Evolutionary conservation across 2,329 filamentous ascomycete genomes (phyloP).

Genomic region (Botrytis tulipae): DNA sequence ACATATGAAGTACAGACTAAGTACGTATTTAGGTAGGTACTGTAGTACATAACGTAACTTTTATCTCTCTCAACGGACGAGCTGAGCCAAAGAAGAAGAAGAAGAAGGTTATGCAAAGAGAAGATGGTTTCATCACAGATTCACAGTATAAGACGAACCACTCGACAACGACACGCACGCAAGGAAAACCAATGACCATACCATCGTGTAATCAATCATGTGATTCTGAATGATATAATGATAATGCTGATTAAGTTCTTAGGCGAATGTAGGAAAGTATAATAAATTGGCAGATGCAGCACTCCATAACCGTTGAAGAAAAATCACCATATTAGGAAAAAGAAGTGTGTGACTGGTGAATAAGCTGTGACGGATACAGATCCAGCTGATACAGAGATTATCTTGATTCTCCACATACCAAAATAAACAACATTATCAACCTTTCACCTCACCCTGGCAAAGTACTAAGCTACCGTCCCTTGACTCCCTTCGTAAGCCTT

Average conservation of each 20-base stretch:
- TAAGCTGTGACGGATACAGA: not conserved
- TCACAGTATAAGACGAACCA: not conserved
- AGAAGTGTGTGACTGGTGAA: not conserved
- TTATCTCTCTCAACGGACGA: not conserved
- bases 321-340: not conserved
- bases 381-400: not conserved
- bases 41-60: not conserved
- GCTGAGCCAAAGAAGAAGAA: not conserved
- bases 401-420: not conserved
- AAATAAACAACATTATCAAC: not conserved
- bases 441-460: not conserved
- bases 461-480: not conserved
- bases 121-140: not conserved
- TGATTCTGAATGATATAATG: not conserved
- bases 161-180: not conserved
- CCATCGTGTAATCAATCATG: not conserved
- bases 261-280: slow-evolving; percentile 17
- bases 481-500: not conserved
- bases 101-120: not conserved
- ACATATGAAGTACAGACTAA: not conserved
- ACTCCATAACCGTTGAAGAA: not conserved
- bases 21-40: not conserved
- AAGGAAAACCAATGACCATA: not conserved
- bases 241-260: not conserved
- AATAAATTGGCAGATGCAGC: not conserved